Evolutionary conservation across 352 stramenopile species (phyloP), one percentile per base, ranked within the genome.

Genomic region (Globisporangium solare): DNA sequence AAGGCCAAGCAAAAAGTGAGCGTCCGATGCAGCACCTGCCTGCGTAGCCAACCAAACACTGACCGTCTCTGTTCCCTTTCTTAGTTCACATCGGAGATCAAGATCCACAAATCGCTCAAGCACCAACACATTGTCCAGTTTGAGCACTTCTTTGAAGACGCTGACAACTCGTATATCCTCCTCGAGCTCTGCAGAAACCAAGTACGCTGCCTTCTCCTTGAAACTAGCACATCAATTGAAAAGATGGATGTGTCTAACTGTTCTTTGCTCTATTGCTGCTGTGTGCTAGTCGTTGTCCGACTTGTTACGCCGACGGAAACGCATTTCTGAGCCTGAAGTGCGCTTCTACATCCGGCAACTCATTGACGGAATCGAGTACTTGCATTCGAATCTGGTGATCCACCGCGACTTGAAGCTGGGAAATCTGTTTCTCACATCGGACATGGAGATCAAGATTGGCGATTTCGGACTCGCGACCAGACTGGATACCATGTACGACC

Each of bases 61-160:
- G 43, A 39, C 50, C 48, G 4, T 56, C 14, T 20, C 69, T 89
- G 8, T 83, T 89, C 83, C 49, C 56, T 40, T 27, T 49, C 52
- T 3, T 68, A 91, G 81, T 92, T 95, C 70, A 89, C 83, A 40
- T 97, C 92, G 17, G 97, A 99, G 68, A 99, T 99, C 72, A 98
- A 98, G 71, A 99, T 99, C 66, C 97, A 99, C 83, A 90, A 97
- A 54, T 89, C 83, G 21, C 83, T 99, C 51, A 88, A 96, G 53
- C 97, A 99, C 64, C 68, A 76, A 13, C 83, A 98, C 54, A 76
- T 99, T 56, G 97, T 98, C 22, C 87, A 97, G 64, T 99, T 99
- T 68, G 95, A 99, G 51, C 95, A 98, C 55, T 99, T 97, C 68
- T 99, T 99, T 71, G 97, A 99, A 66, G 97, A 99, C 71, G 74